phyloP scores from a whole-genome alignment of 257 asterid genomes.

The Hygrophila difformis region DNA sequence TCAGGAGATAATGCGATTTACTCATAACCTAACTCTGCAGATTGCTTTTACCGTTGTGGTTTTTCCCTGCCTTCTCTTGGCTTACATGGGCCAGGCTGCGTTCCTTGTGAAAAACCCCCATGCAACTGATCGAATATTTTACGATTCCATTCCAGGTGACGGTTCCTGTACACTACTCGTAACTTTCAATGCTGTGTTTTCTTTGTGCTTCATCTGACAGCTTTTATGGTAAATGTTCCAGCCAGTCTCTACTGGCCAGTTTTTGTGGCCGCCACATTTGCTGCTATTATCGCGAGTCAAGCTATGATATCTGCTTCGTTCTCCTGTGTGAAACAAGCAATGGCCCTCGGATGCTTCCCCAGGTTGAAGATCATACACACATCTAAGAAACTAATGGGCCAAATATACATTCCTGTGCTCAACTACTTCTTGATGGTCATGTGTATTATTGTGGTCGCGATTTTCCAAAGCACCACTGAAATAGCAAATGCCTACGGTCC shows the following conservation, averaged over 20 bases:
- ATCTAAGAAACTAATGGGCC: conserved; percentile 84
- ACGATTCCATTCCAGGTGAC: conserved; percentile 85
- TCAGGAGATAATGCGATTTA: not conserved
- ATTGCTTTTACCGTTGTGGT: conserved; percentile 81
- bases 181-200: not conserved
- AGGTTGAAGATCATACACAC: conserved; percentile 89
- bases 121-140: conserved; percentile 51
- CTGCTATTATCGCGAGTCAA: conserved; percentile 94
- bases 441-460: conserved; percentile 86
- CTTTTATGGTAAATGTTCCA: conserved; percentile 24
- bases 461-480: conserved; percentile 73
- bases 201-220: conserved; percentile 17
- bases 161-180: not conserved
- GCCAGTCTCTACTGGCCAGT: conserved; percentile 87
- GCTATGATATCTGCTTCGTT: conserved; percentile 99
- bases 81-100: conserved; percentile 98
- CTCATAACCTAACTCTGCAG: conserved; percentile 26
- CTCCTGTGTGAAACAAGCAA: conserved; percentile 88
- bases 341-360: conserved; percentile 99
- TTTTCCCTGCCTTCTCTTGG: conserved; percentile 89
- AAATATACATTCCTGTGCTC: conserved; percentile 83
- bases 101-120: conserved; percentile 63
- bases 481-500: conserved; percentile 92
- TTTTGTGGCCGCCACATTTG: conserved; percentile 69
- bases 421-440: conserved; percentile 88